phyloP scores from a whole-genome alignment of 2,329 filamentous ascomycete species.

The Tolypocladium cylindrosporum region DNA sequence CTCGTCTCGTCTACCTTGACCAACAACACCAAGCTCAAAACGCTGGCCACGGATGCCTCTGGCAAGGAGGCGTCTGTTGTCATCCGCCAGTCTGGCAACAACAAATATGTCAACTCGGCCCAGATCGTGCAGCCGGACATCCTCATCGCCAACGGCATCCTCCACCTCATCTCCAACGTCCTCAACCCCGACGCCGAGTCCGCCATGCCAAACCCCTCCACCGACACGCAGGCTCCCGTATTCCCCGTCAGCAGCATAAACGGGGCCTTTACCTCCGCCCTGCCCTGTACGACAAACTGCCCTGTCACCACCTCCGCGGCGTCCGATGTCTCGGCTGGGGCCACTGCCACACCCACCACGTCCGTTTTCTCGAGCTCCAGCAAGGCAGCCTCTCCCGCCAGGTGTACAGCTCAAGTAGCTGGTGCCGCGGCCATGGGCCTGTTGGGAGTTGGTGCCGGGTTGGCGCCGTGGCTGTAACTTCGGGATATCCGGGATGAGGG shows the following conservation, averaged over 20 bases:
- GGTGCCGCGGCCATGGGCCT: conserved; percentile 17
- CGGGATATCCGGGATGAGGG: background rate
- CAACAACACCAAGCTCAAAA: conserved; percentile 18
- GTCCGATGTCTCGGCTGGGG: conserved; percentile 9
- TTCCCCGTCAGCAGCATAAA: conserved; percentile 41
- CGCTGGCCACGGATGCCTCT: conserved; percentile 28
- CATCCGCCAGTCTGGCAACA: conserved; percentile 28
- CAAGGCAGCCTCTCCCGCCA: conserved; percentile 9
- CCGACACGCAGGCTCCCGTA: conserved; percentile 35
- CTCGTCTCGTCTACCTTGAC: conserved; percentile 36
- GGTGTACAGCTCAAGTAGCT: conserved; percentile 16
- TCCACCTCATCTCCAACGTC: conserved; percentile 47
- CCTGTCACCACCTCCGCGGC: conserved; percentile 20
- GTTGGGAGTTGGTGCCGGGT: conserved; percentile 17
- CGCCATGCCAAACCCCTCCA: conserved; percentile 24
- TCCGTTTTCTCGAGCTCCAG: conserved; percentile 12
- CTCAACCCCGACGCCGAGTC: conserved; percentile 31
- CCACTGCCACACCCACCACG: conserved; percentile 9
- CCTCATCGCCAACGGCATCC: conserved; percentile 45
- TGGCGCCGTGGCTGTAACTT: conserved; percentile 9
- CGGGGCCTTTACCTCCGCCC: conserved; percentile 28
- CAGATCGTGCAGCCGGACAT: conserved; percentile 42
- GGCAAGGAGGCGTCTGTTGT: conserved; percentile 25
- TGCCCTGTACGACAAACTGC: conserved; percentile 32
- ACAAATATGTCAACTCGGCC: conserved; percentile 43